phyloP scores from a whole-genome alignment of 2,329 filamentous ascomycete genomes.

The Byssoonygena ceratinophila region DNA sequence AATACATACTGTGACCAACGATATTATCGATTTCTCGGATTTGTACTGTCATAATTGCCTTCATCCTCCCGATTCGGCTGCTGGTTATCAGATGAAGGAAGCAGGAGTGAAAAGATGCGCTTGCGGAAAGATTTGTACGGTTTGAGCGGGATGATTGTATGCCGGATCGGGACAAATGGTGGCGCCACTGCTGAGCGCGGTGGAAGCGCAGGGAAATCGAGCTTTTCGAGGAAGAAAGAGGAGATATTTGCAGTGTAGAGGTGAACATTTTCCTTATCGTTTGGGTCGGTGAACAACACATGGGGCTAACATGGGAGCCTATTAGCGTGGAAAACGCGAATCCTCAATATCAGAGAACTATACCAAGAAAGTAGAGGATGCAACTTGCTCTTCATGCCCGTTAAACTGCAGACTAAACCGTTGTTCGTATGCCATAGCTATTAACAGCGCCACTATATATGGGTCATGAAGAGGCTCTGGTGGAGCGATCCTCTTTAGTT shows the following conservation, averaged over 20 bases:
- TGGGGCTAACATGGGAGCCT: neutral
- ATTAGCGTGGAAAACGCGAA: neutral
- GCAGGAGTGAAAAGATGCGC: too few species aligned
- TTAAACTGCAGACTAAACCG: neutral
- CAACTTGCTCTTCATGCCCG: neutral
- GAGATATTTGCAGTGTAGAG: neutral
- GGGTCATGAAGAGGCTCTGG: slow-evolving; percentile 4
- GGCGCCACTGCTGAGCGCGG: too few species aligned
- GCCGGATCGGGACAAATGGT: too few species aligned
- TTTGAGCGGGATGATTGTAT: too few species aligned
- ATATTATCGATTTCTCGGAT: too few species aligned
- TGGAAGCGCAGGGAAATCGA: too few species aligned
- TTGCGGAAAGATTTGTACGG: too few species aligned
- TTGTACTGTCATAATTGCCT: too few species aligned
- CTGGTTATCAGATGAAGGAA: too few species aligned
- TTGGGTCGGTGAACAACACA: slow-evolving; percentile 6
- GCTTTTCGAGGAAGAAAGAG: too few species aligned
- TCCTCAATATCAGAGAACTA: neutral
- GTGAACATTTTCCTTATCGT: slow-evolving; percentile 8
- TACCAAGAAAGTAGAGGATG: neutral
- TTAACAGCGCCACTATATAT: slow-evolving; percentile 10
- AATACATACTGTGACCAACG: too few species aligned
- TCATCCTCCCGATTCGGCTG: too few species aligned
- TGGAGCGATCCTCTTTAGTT: neutral
- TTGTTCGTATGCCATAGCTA: neutral